These are phyloP conservation scores for Hysterium pulicare DNA, from an alignment of 2,329 filamentous ascomycete genomes.

Conservation along the genomic window DNA sequence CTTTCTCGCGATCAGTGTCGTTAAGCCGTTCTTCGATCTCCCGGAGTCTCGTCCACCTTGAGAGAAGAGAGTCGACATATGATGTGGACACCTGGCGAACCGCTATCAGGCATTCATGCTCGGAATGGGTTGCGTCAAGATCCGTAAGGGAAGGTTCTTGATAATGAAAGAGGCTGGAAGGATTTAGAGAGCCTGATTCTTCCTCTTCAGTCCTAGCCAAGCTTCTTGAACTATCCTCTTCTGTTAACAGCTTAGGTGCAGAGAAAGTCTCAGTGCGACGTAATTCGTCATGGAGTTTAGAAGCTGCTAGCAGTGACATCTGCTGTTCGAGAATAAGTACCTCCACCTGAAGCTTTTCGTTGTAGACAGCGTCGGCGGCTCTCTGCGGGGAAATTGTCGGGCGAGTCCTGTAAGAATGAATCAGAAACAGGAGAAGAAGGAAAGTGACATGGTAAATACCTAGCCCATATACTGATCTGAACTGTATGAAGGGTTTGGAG, in stretches of 20 bases:
- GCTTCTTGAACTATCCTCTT: conserved; percentile 28
- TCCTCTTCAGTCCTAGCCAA: conserved; percentile 11
- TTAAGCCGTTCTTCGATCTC: conserved; percentile 27
- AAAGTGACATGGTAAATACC: conserved; percentile 21
- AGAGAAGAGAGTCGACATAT: conserved; percentile 25
- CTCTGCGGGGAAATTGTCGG: conserved; percentile 31
- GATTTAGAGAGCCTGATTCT: conserved; percentile 10
- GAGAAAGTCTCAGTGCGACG: conserved; percentile 5
- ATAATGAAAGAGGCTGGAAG: conserved; percentile 24
- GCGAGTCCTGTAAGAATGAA: conserved; percentile 17
- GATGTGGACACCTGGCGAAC: conserved; percentile 22
- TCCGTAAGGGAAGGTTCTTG: conserved; percentile 25
- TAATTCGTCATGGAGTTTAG: conserved; percentile 16
- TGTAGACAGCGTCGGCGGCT: conserved; percentile 28
- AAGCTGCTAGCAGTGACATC: conserved; percentile 28
- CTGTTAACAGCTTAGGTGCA: conserved; percentile 22
- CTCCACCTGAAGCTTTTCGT: conserved; percentile 36
- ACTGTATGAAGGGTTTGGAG: conserved; percentile 37
- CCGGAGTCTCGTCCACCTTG: conserved; percentile 31
- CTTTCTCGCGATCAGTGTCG: conserved; percentile 20
- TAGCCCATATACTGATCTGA: conserved; percentile 37
- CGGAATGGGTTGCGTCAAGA: conserved; percentile 18
- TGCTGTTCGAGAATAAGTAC: conserved; percentile 40
- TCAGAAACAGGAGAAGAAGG: conserved; percentile 1
- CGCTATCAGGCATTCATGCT: conserved; percentile 20